Base-by-base conservation (phyloP, 164 flowering plant genomes). In the Nymphaea thermarum region DNA sequence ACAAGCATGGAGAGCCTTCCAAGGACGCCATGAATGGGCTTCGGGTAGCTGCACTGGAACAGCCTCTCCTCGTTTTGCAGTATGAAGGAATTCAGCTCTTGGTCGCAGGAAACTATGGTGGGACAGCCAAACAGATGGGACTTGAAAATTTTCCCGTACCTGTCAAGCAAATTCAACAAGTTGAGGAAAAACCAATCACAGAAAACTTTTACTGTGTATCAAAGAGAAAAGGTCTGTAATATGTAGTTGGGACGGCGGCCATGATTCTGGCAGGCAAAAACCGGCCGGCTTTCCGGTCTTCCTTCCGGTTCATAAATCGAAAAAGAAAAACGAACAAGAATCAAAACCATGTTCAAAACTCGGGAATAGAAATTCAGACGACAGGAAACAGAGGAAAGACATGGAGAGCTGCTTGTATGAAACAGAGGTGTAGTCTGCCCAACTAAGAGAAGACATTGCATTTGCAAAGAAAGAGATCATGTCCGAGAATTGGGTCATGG, bases 11-110 rank as follows among this genome's bases (percentile, higher is more conserved):
- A 86, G 4, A 74, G 63, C n/a, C 77, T 76, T 8, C 96, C 93
- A 4, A 91, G 85, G 62, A 91, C 79, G n/a, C 79, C 88, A 68
- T 81, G 85, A 60, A 91, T 80, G 36, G 87, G 70, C 75, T 85
- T 87, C 12, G 93, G 98, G 67, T 91, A 91, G 69, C 80, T 73
- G 65, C 80, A 77, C 68, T 74, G 74, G 70, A 91, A 91, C 5
- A 87, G 81, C 81, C 68, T 91, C 67, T 75, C 92, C 67, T 89
- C 97, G 62, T 91, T 89, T 66, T 87, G 98, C 60, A 91, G 87
- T 42, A 91, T 71, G 70, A 83, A 91, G 72, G 66, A 45, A 77
- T 84, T 91, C 51, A 89, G 75, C 74, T 89, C 96, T 18, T 74
- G 79, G 71, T 89, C 95, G 67, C 93, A 86, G 0, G 97, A 91